These are phyloP conservation scores for Populus hybrid DNA, from an alignment of 441 rosid genomes.

Conservation along the genomic window DNA sequence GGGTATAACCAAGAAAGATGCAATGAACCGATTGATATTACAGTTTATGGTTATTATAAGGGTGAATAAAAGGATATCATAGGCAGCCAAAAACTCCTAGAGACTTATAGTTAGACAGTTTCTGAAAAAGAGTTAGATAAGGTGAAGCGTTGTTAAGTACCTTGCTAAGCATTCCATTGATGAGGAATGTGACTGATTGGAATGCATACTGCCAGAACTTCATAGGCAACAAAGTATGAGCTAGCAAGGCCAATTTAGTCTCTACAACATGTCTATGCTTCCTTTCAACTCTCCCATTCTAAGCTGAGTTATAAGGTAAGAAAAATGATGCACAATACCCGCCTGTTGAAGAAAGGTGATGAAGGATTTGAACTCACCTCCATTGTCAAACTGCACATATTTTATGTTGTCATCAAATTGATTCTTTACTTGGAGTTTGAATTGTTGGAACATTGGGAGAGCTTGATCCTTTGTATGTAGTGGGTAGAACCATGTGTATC, in stretches of 20 bases:
- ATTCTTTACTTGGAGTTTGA: too few species aligned
- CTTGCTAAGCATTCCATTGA: background rate
- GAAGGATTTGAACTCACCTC: too few species aligned
- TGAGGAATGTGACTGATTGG: background rate
- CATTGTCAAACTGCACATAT: too few species aligned
- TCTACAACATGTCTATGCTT: too few species aligned
- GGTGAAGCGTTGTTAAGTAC: background rate
- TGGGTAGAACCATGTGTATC: too few species aligned
- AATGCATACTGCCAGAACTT: background rate
- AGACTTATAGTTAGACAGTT: background rate
- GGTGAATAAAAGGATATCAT: background rate
- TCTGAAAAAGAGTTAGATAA: background rate
- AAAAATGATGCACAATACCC: too few species aligned
- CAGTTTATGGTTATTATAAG: background rate
- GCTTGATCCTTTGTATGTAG: too few species aligned
- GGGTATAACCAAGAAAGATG: background rate
- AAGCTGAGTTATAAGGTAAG: too few species aligned
- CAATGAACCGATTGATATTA: background rate
- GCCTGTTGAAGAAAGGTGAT: too few species aligned
- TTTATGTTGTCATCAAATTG: too few species aligned
- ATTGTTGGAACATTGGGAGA: too few species aligned
- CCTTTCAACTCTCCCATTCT: too few species aligned
- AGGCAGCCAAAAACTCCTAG: background rate
- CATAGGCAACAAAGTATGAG: background rate
- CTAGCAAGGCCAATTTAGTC: background rate